These are phyloP conservation scores for Lepraria neglecta DNA, from an alignment of 495 filamentous ascomycete genomes.

Conservation along the genomic window DNA sequence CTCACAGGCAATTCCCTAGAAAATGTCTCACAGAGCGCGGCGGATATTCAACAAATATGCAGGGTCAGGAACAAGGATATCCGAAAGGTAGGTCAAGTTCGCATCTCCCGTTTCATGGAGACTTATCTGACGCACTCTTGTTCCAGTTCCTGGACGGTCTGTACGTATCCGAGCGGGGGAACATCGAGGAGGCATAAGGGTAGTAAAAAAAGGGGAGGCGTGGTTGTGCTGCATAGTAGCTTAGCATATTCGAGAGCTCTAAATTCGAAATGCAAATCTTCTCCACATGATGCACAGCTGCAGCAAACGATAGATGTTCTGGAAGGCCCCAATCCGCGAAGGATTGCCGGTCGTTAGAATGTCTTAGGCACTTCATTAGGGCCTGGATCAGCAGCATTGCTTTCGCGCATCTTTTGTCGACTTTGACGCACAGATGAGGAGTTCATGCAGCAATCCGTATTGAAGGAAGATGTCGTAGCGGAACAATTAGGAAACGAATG, in stretches of 20 bases:
- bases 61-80: conserved; percentile 99
- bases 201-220: not conserved
- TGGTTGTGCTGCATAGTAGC: not conserved
- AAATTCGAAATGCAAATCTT: not conserved
- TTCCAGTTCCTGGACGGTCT: conserved; percentile 95
- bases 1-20: conserved; percentile 91
- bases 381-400: no score
- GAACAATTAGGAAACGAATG: no score
- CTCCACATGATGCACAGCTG: not conserved
- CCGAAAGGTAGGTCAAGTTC: conserved; percentile 67
- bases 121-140: not conserved
- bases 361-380: no score
- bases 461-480: no score
- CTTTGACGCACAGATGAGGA: no score
- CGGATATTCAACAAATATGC: conserved; percentile 99
- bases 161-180: conserved; percentile 89
- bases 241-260: conserved; percentile 3
- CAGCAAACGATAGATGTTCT: not conserved
- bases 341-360: no score
- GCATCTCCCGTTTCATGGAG: not conserved
- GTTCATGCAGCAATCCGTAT: no score
- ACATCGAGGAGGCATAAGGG: conserved; percentile 66
- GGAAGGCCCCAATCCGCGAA: no score
- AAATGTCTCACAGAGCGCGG: conserved; percentile 92
- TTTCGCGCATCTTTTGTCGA: no score